Conservation (phyloP, 345 rosid genomes). For the Gossypium herbaceum region DNA sequence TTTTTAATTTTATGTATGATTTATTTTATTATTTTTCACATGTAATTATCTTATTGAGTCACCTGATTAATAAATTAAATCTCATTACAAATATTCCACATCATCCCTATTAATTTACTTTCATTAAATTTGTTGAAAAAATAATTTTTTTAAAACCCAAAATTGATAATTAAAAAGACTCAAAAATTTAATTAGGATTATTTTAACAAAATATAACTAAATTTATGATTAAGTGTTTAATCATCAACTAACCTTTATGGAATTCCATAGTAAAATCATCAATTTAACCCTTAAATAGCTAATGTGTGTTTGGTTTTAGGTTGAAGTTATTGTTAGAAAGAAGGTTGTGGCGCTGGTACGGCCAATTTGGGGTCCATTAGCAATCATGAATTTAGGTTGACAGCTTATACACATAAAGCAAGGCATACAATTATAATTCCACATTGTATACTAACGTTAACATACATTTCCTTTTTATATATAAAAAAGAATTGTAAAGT, state of each 20-base stretch:
- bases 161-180: too few species aligned
- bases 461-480: not conserved
- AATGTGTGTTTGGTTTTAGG: not conserved
- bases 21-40: too few species aligned
- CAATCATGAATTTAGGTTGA: slow-evolving; percentile 37
- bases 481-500: not conserved
- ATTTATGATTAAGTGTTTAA: too few species aligned
- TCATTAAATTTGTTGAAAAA: too few species aligned
- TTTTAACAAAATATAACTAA: too few species aligned
- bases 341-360: slow-evolving; percentile 25
- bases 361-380: slow-evolving; percentile 20
- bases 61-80: too few species aligned
- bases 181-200: too few species aligned
- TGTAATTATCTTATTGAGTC: too few species aligned
- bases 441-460: slow-evolving; percentile 37
- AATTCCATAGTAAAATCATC: slow-evolving; percentile 13
- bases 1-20: too few species aligned
- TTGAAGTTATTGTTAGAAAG: not conserved
- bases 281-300: not conserved
- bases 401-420: slow-evolving; percentile 34
- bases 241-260: too few species aligned
- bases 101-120: too few species aligned
- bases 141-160: fast-evolving
- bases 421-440: slow-evolving; percentile 43
- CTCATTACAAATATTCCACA: too few species aligned